Percentiles rank a stretch among this genome's conserved stretches.
Evolutionary conservation across 306 rosid genomes (phyloP).

Genomic region (Castanea crenata): DNA sequence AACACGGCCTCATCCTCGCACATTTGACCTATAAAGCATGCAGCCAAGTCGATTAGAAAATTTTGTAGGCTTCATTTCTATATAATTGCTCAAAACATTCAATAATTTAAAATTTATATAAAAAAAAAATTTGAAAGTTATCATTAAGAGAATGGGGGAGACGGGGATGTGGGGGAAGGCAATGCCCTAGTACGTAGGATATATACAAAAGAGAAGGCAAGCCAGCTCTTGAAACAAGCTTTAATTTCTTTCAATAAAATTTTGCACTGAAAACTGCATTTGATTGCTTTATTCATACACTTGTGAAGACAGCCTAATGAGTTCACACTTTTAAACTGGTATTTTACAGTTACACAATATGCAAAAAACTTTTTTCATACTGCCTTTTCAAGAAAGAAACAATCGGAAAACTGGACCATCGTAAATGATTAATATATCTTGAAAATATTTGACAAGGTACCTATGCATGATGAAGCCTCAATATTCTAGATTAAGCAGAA

Average conservation of each 20-base stretch:
- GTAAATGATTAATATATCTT: neutral
- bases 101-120: neutral
- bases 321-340: too few species aligned
- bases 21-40: neutral
- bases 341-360: neutral
- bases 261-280: neutral
- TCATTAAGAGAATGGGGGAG: too few species aligned
- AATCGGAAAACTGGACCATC: neutral
- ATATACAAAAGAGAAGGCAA: too few species aligned
- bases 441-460: neutral
- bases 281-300: too few species aligned
- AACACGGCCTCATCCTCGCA: neutral
- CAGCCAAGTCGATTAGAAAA: neutral
- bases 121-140: neutral
- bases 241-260: too few species aligned
- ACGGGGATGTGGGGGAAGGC: too few species aligned
- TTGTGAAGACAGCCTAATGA: too few species aligned
- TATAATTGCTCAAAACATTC: neutral
- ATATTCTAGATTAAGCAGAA: slow-evolving; percentile 10
- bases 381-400: neutral
- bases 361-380: neutral
- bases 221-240: too few species aligned
- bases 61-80: neutral
- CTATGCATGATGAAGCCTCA: slow-evolving; percentile 7
- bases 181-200: too few species aligned